These are phyloP conservation scores for Eucalyptus cloeziana DNA, from an alignment of 345 rosid genomes.

Conservation along the genomic window DNA sequence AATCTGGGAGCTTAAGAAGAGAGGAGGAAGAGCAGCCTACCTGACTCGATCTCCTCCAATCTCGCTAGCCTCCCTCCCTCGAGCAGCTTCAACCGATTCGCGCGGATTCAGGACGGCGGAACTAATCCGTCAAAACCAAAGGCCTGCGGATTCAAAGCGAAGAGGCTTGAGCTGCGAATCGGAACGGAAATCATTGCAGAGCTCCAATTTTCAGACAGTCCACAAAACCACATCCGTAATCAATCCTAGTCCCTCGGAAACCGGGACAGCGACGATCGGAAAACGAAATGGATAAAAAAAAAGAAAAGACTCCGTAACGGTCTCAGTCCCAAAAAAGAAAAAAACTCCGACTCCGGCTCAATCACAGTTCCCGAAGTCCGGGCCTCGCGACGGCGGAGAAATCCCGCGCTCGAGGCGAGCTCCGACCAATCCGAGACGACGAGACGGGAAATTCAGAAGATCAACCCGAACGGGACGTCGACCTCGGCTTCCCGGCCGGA, in stretches of 20 bases:
- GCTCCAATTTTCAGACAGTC: neutral
- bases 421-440: neutral
- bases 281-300: neutral
- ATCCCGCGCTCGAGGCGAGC: neutral
- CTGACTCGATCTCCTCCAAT: neutral
- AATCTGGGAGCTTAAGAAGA: neutral
- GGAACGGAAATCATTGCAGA: neutral
- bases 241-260: neutral
- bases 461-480: neutral
- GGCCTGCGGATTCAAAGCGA: neutral
- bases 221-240: neutral
- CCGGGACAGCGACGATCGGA: neutral
- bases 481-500: neutral
- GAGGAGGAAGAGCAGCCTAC: neutral
- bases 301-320: neutral
- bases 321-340: neutral
- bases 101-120: neutral
- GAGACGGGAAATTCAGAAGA: neutral
- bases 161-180: neutral
- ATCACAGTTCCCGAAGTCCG: neutral
- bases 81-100: neutral
- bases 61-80: neutral
- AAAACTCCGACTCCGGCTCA: neutral
- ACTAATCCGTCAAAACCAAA: neutral
- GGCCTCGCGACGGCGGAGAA: neutral